Evolutionary conservation across 108 stramenopile genomes (phyloP).

Genomic region (Cylindrotheca closterium): DNA sequence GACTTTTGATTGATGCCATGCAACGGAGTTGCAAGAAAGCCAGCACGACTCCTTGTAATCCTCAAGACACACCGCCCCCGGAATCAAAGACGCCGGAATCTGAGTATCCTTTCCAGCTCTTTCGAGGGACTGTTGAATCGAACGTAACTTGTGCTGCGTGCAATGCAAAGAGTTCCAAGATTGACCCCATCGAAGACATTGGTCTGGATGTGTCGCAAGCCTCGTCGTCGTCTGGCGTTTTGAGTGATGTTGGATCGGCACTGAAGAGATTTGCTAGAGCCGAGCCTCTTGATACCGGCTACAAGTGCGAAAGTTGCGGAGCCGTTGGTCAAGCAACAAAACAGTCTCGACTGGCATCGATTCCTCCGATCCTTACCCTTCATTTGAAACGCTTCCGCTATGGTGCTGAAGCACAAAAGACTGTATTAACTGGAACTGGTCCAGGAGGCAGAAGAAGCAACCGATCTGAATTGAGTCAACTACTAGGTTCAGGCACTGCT

Average conservation of each 20-base stretch:
- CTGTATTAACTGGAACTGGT: constrained; percentile 10
- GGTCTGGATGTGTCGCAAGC: constrained; percentile 72
- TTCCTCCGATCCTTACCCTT: constrained; percentile 85
- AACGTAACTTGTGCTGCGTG: constrained; percentile 79
- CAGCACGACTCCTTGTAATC: constrained; percentile 22
- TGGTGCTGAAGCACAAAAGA: constrained; percentile 31
- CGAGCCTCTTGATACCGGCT: constrained; percentile 79
- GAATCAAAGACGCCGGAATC: constrained; percentile 11
- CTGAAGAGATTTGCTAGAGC: constrained; percentile 72
- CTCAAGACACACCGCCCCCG: constrained; percentile 32
- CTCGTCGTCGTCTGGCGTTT: constrained; percentile 24
- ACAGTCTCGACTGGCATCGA: constrained; percentile 74
- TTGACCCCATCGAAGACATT: constrained; percentile 91
- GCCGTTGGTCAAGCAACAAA: constrained; percentile 83
- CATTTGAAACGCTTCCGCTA: constrained; percentile 89
- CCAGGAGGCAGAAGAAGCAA: constrained; percentile 22
- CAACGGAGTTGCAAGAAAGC: constrained; percentile 80
- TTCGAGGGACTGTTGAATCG: constrained; percentile 84
- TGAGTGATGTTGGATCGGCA: constrained; percentile 64
- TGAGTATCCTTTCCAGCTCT: constrained; percentile 87
- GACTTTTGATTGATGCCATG: constrained; percentile 94
- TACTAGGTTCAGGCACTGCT: constrained; percentile 24
- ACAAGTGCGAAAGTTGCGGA: constrained; percentile 88
- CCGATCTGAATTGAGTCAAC: constrained; percentile 52
- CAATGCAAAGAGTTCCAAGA: constrained; percentile 54